Base-by-base conservation (phyloP, 306 rosid species). In the Vigna mungo region DNA sequence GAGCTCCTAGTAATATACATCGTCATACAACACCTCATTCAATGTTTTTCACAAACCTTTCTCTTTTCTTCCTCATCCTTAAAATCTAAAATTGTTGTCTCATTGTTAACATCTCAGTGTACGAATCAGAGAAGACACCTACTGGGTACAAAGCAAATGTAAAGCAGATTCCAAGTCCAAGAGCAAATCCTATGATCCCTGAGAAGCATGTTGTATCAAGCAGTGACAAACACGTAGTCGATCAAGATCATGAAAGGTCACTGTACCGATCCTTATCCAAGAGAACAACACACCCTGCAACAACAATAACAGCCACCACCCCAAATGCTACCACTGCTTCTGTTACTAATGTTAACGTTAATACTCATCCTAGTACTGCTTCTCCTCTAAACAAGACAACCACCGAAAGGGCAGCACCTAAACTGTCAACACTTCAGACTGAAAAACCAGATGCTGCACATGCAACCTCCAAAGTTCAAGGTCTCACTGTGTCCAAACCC, bases 1-100 rank as follows among this genome's bases (percentile, higher is more conserved):
- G 93, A 78, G 88, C 97, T 41, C 96, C 98, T n/a, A 82, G 97
- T 90, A 92, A 85, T 74, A 20, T 43, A 43, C 30, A 71, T 32
- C 18, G 0, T 39, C 44, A 39, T 39, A 39, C 44, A 39, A 39
- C 46, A 30, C 3, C 37, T 27, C 44, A 15, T 34, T 39, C 70
- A 17, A 17, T 64, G 15, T 3, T 61, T 61, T 32, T 32, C 67
- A 54, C 56, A n/a, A 11, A 27, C 48, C 21, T 56, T 27, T 68
- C 4, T 30, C 46, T 63, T 70, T 1, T 59, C 59, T 49, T 51
- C 2, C 51, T 41, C 17, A 1, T 70, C 46, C n/a, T 9, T 67
- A 20, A 43, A n/a, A 34, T 36, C 23, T 61, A 32, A 15, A 61
- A 16, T 17, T 34, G 1, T 4, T 36, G 25, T 44, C 56, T 80